phyloP scores from a whole-genome alignment of 805 yeast species.

The Vanderwaltozyma tropicalis region DNA sequence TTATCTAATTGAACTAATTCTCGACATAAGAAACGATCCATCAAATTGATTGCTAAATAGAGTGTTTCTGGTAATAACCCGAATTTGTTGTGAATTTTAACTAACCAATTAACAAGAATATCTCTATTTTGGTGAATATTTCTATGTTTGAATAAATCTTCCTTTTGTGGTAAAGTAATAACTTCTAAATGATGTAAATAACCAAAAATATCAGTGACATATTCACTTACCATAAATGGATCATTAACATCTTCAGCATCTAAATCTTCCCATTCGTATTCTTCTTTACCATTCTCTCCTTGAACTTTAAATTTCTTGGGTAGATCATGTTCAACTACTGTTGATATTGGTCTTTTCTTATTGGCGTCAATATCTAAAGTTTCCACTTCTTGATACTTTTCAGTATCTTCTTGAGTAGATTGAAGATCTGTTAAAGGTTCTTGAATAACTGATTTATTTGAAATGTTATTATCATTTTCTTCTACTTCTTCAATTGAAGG shows the following conservation, averaged over 20 bases:
- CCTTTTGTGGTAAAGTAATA: slow-evolving; percentile 51
- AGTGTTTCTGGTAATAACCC: slow-evolving; percentile 80
- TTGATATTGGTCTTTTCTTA: slow-evolving; percentile 27
- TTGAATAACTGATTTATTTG: neutral
- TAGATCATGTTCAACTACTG: slow-evolving; percentile 23
- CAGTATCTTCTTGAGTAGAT: slow-evolving; percentile 1
- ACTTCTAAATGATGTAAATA: slow-evolving; percentile 65
- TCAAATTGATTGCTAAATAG: slow-evolving; percentile 70
- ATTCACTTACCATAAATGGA: slow-evolving; percentile 88
- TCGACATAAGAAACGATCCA: slow-evolving; percentile 77
- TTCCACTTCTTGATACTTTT: neutral
- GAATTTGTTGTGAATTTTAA: slow-evolving; percentile 78
- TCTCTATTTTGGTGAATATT: slow-evolving; percentile 44
- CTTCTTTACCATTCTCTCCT: slow-evolving; percentile 26
- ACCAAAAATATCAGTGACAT: slow-evolving; percentile 76
- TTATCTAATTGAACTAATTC: slow-evolving; percentile 72
- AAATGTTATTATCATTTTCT: slow-evolving; percentile 1
- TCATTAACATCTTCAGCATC: slow-evolving; percentile 74
- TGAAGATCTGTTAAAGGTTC: slow-evolving; percentile 2
- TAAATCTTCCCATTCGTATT: slow-evolving; percentile 56
- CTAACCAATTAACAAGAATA: slow-evolving; percentile 88
- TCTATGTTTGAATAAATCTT: slow-evolving; percentile 33
- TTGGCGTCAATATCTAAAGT: neutral
- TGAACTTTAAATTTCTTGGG: slow-evolving; percentile 26
- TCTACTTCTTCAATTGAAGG: slow-evolving; percentile 14